Conservation (phyloP, 2,329 filamentous ascomycete species). For the Ilyonectria destructans region DNA sequence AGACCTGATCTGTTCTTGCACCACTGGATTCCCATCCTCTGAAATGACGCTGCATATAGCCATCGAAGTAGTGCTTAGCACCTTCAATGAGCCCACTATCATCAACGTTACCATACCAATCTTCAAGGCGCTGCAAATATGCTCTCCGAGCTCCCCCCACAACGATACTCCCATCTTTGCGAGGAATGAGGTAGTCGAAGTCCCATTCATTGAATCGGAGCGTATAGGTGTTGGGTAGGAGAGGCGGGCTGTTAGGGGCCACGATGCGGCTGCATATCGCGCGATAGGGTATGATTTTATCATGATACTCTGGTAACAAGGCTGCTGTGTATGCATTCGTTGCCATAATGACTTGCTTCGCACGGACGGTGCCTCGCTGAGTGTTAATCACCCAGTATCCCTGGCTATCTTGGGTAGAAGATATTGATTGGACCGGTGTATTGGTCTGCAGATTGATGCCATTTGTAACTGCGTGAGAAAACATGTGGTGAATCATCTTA, state of each 20-base stretch:
- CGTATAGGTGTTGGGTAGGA: slow-evolving; percentile 3
- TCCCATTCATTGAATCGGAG: slow-evolving; percentile 1
- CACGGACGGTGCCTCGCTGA: not conserved
- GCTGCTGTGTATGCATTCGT: slow-evolving; percentile 13
- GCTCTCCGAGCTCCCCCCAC: slow-evolving; percentile 5
- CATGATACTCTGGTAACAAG: slow-evolving; percentile 5
- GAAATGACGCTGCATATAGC: slow-evolving; percentile 14
- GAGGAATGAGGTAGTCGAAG: slow-evolving; percentile 20
- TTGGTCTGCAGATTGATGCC: slow-evolving; percentile 49
- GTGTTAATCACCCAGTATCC: slow-evolving; percentile 17
- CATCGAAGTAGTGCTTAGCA: slow-evolving; percentile 8
- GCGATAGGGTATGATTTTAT: slow-evolving; percentile 7
- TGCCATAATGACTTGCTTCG: slow-evolving; percentile 7
- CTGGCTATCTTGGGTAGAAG: slow-evolving; percentile 22
- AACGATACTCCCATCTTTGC: slow-evolving; percentile 14
- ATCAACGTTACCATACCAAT: not conserved
- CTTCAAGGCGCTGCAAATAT: not conserved
- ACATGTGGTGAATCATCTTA: slow-evolving; percentile 47
- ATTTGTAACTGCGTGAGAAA: slow-evolving; percentile 39
- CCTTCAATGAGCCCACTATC: slow-evolving; percentile 5
- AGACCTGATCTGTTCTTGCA: slow-evolving; percentile 3
- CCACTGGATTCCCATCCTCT: slow-evolving; percentile 19
- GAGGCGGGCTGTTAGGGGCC: not conserved
- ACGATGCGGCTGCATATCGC: slow-evolving; percentile 48
- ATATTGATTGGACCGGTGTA: slow-evolving; percentile 42